Percentiles rank a stretch among this genome's conserved stretches.
Evolutionary conservation across 2,329 filamentous ascomycete species (phyloP).

Genomic region (Trichoderma hamatum): DNA sequence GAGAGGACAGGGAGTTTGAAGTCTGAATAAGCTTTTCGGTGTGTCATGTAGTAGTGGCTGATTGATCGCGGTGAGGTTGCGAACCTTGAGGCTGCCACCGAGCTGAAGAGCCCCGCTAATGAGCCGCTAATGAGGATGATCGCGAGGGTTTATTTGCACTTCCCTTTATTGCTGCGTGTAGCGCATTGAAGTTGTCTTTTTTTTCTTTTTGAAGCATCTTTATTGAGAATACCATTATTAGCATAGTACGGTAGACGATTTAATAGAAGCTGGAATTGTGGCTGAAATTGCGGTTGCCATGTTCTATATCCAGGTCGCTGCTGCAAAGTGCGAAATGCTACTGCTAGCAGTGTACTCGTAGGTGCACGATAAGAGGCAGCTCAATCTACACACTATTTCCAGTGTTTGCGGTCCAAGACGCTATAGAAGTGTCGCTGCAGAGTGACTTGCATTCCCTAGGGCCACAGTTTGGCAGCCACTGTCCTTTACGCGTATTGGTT

Average conservation of each 20-base stretch:
- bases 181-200: not conserved
- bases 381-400: no score
- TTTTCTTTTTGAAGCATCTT: no score
- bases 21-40: slow-evolving; percentile 7
- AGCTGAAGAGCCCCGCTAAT: not conserved
- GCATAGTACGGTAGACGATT: no score
- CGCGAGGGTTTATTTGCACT: not conserved
- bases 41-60: not conserved
- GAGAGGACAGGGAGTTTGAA: not conserved
- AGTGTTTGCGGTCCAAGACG: no score
- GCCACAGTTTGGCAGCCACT: not conserved
- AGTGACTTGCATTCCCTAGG: not conserved
- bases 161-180: not conserved
- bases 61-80: not conserved
- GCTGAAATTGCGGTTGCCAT: not conserved
- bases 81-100: not conserved
- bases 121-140: not conserved
- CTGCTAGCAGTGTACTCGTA: no score
- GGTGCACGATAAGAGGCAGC: no score
- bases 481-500: not conserved
- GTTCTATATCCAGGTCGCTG: no score
- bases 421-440: no score
- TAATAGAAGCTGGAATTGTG: not conserved
- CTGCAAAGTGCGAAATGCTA: no score
- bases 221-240: no score